Evolutionary conservation across 1,139 yeast species (phyloP).

Genomic region (Arxiozyma slooffiae): DNA sequence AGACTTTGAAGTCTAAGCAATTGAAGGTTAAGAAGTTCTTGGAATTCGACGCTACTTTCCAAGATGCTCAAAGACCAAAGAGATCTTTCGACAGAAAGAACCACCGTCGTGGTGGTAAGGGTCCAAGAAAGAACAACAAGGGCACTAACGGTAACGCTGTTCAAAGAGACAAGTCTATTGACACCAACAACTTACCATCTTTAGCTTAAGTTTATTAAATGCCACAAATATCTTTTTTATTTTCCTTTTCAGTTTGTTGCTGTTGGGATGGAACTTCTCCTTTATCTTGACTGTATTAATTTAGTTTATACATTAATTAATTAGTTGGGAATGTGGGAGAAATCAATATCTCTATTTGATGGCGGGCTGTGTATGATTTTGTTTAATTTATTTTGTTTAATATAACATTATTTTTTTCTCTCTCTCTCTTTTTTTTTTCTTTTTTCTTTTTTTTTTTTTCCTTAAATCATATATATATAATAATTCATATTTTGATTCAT

Average conservation of each 20-base stretch:
- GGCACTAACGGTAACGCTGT: constrained; percentile 23
- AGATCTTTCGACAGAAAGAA: constrained; percentile 20
- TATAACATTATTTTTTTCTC: neutral
- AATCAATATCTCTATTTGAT: constrained; percentile 4
- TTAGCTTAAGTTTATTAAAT: constrained; percentile 22
- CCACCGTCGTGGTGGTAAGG: constrained; percentile 34
- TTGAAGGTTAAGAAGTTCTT: constrained; percentile 61
- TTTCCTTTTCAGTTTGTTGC: neutral
- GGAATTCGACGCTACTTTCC: constrained; percentile 56
- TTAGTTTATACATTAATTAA: neutral
- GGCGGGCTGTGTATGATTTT: constrained; percentile 10
- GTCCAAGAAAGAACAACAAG: constrained; percentile 22
- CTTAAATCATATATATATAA: neutral
- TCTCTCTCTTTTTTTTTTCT: neutral
- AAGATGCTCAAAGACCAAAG: constrained; percentile 37
- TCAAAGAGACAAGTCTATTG: constrained; percentile 29
- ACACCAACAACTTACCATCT: constrained; percentile 58
- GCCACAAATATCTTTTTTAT: constrained; percentile 1
- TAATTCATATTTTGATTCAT: neutral
- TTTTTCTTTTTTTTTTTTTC: neutral
- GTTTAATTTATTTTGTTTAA: neutral
- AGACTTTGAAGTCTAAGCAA: constrained; percentile 53
- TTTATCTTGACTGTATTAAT: neutral
- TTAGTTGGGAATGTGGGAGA: neutral
- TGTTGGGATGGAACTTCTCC: constrained; percentile 3